Conservation (phyloP, 208 protist genomes). For the Crithidia sp. region DNA sequence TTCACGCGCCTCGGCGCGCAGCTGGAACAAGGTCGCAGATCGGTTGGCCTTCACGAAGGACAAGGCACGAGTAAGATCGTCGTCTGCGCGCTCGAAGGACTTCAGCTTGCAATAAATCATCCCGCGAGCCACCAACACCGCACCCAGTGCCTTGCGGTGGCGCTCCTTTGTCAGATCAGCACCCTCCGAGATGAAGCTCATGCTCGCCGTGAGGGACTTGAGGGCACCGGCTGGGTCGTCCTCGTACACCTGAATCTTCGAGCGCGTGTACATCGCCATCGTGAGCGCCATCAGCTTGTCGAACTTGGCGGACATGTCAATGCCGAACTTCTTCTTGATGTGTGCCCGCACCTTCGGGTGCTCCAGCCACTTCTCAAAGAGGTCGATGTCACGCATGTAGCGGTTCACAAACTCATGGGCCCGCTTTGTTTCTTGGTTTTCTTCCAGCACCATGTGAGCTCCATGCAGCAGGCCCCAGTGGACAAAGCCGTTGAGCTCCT, state of each 20-base stretch:
- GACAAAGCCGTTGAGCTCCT: slow-evolving; percentile 91
- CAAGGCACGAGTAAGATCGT: slow-evolving; percentile 82
- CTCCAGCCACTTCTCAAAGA: slow-evolving; percentile 92
- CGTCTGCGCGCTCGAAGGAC: slow-evolving; percentile 77
- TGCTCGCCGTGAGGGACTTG: slow-evolving; percentile 82
- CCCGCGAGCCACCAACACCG: slow-evolving; percentile 75
- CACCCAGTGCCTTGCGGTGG: slow-evolving; percentile 84
- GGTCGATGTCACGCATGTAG: slow-evolving; percentile 90
- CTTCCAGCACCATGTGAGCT: slow-evolving; percentile 86
- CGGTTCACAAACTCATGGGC: slow-evolving; percentile 91
- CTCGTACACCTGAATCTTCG: slow-evolving; percentile 90
- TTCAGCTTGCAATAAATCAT: slow-evolving; percentile 90
- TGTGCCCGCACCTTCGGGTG: slow-evolving; percentile 90
- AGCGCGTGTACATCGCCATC: slow-evolving; percentile 88
- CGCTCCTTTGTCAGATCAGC: slow-evolving; percentile 68
- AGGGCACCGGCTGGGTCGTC: slow-evolving; percentile 86
- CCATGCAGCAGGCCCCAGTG: slow-evolving; percentile 90
- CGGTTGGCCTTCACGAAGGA: slow-evolving; percentile 81
- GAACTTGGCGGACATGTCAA: slow-evolving; percentile 86
- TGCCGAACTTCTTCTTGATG: slow-evolving; percentile 87
- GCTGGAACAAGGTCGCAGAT: slow-evolving; percentile 83
- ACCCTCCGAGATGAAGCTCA: slow-evolving; percentile 75
- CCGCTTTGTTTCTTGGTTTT: slow-evolving; percentile 87
- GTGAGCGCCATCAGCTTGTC: slow-evolving; percentile 89
- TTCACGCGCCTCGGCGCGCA: slow-evolving; percentile 86